Base-by-base conservation (phyloP, 352 stramenopile genomes). In the Phytophthora pini region DNA sequence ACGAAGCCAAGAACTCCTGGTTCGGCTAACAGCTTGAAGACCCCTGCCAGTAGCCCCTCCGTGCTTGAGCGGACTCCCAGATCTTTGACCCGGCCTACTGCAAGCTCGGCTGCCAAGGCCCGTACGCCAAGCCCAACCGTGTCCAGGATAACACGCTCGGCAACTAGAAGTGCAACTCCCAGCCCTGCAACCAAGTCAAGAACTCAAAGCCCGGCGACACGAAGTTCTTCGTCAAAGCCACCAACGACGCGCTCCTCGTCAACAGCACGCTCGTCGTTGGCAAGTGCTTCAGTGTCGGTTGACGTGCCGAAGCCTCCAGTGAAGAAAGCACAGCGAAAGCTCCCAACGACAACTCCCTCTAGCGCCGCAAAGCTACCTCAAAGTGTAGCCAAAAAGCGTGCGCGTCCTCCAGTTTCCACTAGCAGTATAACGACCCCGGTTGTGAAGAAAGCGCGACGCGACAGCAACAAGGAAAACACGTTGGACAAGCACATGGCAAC, bases 81-180 rank as follows among this genome's bases (percentile, higher is more conserved):
- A 8, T 74, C 64, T 7, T 1, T 74, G n/a, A 71, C 58, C 24
- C 58, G 54, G 17, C 20, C 69, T 6, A 77, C 69, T n/a, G 69
- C 61, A 48, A 77, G 64, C 36, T 77, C 69, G 10, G 58, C 60
- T 53, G 70, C 65, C 11, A 77, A 77, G 44, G 40, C 24, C 24
- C 55, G 59, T 34, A 59, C 47, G n/a, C 46, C 50, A 45, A 74
- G 59, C 38, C 56, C 70, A 36, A 46, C 65, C 46, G 55, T 57
- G 46, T 67, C 58, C 2, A 70, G 55, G 68, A 20, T 32, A n/a
- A 48, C 45, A 15, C 46, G 57, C 9, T 38, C 64, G 17, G 29
- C 32, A 36, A 47, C 49, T 4, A 70, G 59, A 60, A 45, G 31
- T 27, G 22, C 46, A 39, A 60, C 58, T 36, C 46, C 58, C 44